phyloP scores from a whole-genome alignment of 2,329 filamentous ascomycete genomes.

The Gyromitra esculenta region DNA sequence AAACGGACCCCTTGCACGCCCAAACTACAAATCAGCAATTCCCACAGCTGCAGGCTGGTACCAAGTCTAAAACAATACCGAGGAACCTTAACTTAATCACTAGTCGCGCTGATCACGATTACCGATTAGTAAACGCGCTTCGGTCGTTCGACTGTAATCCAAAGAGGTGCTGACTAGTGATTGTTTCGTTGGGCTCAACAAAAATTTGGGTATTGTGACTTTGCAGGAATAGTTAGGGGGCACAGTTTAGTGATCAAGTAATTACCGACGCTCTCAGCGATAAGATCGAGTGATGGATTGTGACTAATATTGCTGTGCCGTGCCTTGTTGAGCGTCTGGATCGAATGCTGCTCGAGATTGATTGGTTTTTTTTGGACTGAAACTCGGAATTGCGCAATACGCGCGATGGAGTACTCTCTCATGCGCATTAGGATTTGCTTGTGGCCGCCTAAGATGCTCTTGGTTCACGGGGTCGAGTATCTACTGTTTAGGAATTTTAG shows the following conservation, averaged over 20 bases:
- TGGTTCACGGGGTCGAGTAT: no score
- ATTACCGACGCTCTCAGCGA: not conserved
- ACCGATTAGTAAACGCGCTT: not conserved
- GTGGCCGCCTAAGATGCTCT: no score
- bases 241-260: not conserved
- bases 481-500: no score
- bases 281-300: not conserved
- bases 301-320: not conserved
- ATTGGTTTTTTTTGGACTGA: not conserved
- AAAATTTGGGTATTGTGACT: not conserved
- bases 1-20: not conserved
- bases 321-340: not conserved
- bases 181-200: slow-evolving; percentile 14
- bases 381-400: not conserved
- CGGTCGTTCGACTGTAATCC: not conserved
- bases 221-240: not conserved
- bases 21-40: not conserved
- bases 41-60: not conserved
- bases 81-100: slow-evolving; percentile 6
- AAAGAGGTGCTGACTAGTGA: not conserved
- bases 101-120: slow-evolving; percentile 1
- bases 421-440: no score
- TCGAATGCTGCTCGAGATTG: not conserved
- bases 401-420: no score
- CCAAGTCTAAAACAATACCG: not conserved